Conservation (phyloP, 176 grass and related monocot species). For the Ensete ventricosum region DNA sequence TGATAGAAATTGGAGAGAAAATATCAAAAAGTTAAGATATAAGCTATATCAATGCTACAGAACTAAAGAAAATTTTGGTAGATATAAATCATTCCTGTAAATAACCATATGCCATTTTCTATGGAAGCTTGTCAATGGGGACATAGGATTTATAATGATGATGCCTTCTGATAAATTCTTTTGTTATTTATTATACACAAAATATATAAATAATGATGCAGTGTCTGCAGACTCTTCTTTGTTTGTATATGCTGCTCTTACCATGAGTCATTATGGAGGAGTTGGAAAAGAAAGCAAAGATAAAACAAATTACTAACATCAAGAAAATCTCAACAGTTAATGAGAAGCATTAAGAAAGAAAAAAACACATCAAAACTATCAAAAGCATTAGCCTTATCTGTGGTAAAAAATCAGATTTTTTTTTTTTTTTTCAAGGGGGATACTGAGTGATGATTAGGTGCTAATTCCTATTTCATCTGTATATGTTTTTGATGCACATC, state of each 20-base stretch:
- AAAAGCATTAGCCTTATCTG: slow-evolving; percentile 46
- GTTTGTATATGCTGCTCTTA: no score
- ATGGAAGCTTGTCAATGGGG: background rate
- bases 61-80: slow-evolving; percentile 13
- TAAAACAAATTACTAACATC: slow-evolving; percentile 37
- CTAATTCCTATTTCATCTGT: slow-evolving; percentile 27
- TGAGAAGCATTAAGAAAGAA: slow-evolving; percentile 40
- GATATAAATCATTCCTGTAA: slow-evolving; percentile 13
- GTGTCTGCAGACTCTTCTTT: no score
- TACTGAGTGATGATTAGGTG: slow-evolving; percentile 73
- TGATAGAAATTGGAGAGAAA: background rate
- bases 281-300: slow-evolving; percentile 54
- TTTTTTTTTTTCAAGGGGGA: slow-evolving; percentile 74
- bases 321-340: slow-evolving; percentile 38
- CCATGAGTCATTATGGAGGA: slow-evolving; percentile 38
- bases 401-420: slow-evolving; percentile 67
- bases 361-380: slow-evolving; percentile 17
- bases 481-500: background rate
- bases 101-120: slow-evolving; percentile 6
- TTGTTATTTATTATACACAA: background rate
- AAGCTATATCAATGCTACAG: slow-evolving; percentile 15
- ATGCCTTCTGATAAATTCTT: background rate
- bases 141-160: background rate
- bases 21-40: slow-evolving; percentile 19
- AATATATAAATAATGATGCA: no score